phyloP scores from a whole-genome alignment of 2,329 filamentous ascomycete species.

The Phoma sp. region DNA sequence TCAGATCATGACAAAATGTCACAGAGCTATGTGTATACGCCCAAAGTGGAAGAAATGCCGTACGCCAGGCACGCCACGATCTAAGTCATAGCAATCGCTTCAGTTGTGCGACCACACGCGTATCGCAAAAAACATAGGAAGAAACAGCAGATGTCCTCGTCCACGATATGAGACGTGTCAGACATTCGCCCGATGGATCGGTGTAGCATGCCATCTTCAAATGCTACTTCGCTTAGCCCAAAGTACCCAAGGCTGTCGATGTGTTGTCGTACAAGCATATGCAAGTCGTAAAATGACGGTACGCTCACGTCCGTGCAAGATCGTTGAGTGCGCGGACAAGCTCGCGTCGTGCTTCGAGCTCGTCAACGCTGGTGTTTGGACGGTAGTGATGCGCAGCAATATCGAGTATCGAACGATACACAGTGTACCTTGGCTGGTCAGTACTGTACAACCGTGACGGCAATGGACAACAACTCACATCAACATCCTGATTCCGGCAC shows the following conservation, averaged over 20 bases:
- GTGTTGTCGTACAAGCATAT: background rate
- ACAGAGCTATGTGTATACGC: background rate
- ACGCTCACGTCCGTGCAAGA: constrained; percentile 39
- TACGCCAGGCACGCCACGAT: constrained; percentile 10
- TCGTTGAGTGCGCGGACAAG: constrained; percentile 50
- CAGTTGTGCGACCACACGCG: too few relatives aligned
- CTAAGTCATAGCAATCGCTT: background rate
- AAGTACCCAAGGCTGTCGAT: background rate
- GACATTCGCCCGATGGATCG: background rate
- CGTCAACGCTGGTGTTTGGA: constrained; percentile 48
- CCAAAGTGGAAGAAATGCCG: constrained; percentile 9
- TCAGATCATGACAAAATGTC: background rate
- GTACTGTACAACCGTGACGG: background rate
- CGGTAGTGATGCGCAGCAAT: constrained; percentile 55
- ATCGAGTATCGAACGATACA: constrained; percentile 52
- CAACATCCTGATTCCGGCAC: constrained; percentile 47
- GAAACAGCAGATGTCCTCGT: background rate
- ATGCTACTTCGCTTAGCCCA: background rate
- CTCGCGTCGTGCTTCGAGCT: constrained; percentile 52
- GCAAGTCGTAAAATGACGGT: background rate
- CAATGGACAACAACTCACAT: constrained; percentile 44
- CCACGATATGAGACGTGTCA: background rate
- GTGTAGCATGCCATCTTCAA: background rate
- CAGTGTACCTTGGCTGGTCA: constrained; percentile 49
- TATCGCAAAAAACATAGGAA: too few relatives aligned